Conservation (phyloP, 2,329 filamentous ascomycete species). For the Fusarium domesticum region DNA sequence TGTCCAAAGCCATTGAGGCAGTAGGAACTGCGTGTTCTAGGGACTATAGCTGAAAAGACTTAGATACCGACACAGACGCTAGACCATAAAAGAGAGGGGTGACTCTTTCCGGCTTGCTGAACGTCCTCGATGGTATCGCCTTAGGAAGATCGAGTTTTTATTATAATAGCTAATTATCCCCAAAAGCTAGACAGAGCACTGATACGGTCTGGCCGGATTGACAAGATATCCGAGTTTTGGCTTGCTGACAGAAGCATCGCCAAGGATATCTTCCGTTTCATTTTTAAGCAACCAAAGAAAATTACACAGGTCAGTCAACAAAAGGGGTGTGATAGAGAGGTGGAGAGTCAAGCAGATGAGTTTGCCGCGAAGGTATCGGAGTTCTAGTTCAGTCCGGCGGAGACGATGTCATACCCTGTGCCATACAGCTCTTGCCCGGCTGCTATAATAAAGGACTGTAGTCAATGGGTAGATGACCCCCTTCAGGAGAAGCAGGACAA, state of each 20-base stretch:
- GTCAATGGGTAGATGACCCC: slow-evolving; percentile 6
- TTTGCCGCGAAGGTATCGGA: slow-evolving; percentile 46
- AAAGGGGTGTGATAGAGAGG: background rate
- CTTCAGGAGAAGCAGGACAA: slow-evolving; percentile 10
- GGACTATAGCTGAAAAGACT: slow-evolving; percentile 10
- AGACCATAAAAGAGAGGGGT: slow-evolving; percentile 6
- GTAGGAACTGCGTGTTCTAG: slow-evolving; percentile 13
- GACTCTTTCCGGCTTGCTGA: slow-evolving; percentile 21
- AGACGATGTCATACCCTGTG: slow-evolving; percentile 36
- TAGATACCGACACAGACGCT: slow-evolving; percentile 6
- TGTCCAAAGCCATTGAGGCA: slow-evolving; percentile 41
- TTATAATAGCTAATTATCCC: slow-evolving; percentile 28
- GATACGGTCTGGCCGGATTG: slow-evolving; percentile 46
- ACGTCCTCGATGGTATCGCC: slow-evolving; percentile 22
- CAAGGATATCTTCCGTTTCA: slow-evolving; percentile 9
- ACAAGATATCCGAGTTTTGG: slow-evolving; percentile 49
- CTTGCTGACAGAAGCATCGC: slow-evolving; percentile 3
- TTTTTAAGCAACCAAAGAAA: slow-evolving; percentile 6
- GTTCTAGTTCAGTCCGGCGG: slow-evolving; percentile 49
- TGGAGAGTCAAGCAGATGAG: slow-evolving; percentile 12
- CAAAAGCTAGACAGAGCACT: slow-evolving; percentile 24
- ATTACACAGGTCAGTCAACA: slow-evolving; percentile 2
- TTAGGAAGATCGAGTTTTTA: slow-evolving; percentile 21
- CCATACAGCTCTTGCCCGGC: slow-evolving; percentile 2
- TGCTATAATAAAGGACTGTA: slow-evolving; percentile 6